Conservation (phyloP, 31 red algal genomes). For the Porphyra umbilicalis region DNA sequence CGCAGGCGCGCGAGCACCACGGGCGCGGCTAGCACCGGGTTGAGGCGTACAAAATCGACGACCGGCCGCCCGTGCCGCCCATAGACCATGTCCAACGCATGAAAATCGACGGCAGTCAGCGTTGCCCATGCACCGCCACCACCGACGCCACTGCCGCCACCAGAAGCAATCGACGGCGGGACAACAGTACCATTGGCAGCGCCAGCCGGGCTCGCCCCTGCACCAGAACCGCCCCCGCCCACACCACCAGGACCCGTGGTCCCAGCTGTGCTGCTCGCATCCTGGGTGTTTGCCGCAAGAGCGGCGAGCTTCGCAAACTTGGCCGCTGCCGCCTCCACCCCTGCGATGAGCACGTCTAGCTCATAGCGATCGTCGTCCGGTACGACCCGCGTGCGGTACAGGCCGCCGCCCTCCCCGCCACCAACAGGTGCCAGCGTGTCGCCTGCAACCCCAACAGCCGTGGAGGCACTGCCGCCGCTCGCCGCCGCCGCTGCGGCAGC, state of each 20-base stretch:
- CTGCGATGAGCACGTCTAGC: conserved; percentile 5
- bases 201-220: neutral
- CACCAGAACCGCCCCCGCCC: neutral
- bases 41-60: conserved; percentile 45
- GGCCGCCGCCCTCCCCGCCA: neutral
- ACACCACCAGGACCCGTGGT: neutral
- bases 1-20: conserved; percentile 56
- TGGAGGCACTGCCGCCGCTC: neutral
- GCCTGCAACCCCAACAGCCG: neutral
- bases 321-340: neutral
- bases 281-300: neutral
- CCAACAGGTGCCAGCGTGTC: neutral
- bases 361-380: conserved; percentile 37
- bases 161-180: conserved; percentile 23
- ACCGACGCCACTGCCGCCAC: conserved; percentile 12
- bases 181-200: conserved; percentile 4
- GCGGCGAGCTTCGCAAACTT: neutral
- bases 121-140: conserved; percentile 14
- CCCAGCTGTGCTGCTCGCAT: neutral
- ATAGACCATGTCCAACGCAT: conserved; percentile 68
- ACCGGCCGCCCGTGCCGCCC: conserved; percentile 41
- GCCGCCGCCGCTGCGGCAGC: neutral
- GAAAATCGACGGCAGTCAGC: conserved; percentile 36
- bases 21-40: conserved; percentile 30
- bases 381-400: neutral